Base-by-base conservation (phyloP, 2,329 filamentous ascomycete genomes). In the Aspergillus sp. region DNA sequence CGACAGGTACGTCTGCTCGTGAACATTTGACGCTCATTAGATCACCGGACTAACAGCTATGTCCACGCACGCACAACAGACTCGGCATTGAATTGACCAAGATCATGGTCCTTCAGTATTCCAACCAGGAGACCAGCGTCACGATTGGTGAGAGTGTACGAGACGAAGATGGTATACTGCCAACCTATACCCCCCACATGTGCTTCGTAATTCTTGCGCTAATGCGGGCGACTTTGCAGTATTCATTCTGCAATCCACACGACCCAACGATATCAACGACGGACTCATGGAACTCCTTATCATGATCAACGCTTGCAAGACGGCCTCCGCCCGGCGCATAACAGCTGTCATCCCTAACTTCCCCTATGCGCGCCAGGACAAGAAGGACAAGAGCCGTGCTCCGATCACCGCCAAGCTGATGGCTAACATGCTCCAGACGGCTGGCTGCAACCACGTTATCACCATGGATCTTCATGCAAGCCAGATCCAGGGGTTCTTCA, bases 221-320 rank as follows among this genome's bases (percentile, higher is more conserved):
- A 12, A 44, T 33, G 39, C 28, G 43, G 34, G 49, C 52, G 52
- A 29, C 44, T 30, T 48, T 44, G 39, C 59, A 82, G 90, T 96
- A 64, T 97, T 96, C 74, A 94, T 97, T 60, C 77, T 97, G 50
- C 91, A 97, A 72, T 95, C 91, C 27, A 95, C 93, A 42, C 85
- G 87, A 36, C 91, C 91, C 2, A 90, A 91, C 66, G 90, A 96
- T 65, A 94, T 97, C 73, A 98, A 98, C 71, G 91, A 97, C 67
- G 89, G 89, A 43, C 79, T 98, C 50, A 97, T 98, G 91, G 91
- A 98, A 72, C 80, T 97, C 34, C 80, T 97, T 56, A 96, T 97
- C 72, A 95, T 96, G 83, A 94, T 96, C 70, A 94, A 94, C 65
- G 91, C 91, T 53, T 96, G 91, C 77, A 85, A 87, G 67, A 87